Evolutionary conservation across 768 basidiomycete species (phyloP).

Genomic region (Podaxis sp.): DNA sequence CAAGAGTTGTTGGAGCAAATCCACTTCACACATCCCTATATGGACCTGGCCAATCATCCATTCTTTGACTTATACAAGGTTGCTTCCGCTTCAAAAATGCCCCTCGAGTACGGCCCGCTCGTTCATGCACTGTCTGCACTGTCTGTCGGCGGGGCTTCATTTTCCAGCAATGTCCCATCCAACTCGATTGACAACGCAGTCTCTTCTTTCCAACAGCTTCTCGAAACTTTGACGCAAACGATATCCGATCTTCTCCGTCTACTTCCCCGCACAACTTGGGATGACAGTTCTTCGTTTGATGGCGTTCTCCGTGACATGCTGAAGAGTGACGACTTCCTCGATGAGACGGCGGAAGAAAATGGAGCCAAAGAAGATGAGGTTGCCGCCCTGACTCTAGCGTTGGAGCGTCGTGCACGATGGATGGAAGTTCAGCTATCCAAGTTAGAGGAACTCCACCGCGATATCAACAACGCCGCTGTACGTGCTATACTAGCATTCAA

Average conservation of each 20-base stretch:
- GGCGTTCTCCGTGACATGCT: constrained; percentile 86
- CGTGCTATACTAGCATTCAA: constrained; percentile 81
- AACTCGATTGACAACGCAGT: constrained; percentile 91
- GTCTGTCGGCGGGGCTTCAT: constrained; percentile 83
- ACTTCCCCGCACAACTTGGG: constrained; percentile 87
- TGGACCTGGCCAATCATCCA: constrained; percentile 68
- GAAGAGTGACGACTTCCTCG: constrained; percentile 84
- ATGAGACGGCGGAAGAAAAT: constrained; percentile 67
- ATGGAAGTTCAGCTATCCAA: constrained; percentile 92
- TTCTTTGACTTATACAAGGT: constrained; percentile 76
- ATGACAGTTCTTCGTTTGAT: constrained; percentile 87
- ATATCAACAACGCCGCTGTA: constrained; percentile 87
- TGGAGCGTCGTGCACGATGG: constrained; percentile 89
- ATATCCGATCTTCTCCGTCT: constrained; percentile 85
- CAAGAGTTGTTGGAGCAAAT: constrained; percentile 71
- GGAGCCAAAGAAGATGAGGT: constrained; percentile 80
- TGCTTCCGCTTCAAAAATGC: constrained; percentile 76
- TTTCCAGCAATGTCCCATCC: constrained; percentile 79
- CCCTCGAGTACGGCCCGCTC: constrained; percentile 80
- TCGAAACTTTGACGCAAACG: constrained; percentile 87
- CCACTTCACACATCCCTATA: constrained; percentile 53
- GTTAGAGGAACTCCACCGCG: constrained; percentile 84
- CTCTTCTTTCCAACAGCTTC: constrained; percentile 83
- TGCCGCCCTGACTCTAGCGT: constrained; percentile 75
- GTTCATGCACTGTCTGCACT: constrained; percentile 85